These are phyloP conservation scores for Chrysopogon serrulatus DNA, from an alignment of 176 grass and related monocot genomes.

Conservation along the genomic window DNA sequence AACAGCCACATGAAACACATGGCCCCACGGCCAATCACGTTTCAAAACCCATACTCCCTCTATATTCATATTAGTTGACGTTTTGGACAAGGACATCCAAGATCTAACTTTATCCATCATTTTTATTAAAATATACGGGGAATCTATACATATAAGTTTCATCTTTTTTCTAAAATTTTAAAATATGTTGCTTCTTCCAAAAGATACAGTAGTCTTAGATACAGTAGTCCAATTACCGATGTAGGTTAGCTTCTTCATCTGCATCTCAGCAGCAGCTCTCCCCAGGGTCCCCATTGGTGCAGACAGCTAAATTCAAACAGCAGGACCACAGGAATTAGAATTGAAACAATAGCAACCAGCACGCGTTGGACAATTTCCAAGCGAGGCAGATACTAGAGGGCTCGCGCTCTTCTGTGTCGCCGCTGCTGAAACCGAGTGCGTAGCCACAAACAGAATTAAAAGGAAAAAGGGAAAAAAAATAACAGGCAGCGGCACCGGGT, in stretches of 20 bases:
- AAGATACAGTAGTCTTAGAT: too few relatives aligned
- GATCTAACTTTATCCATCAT: too few relatives aligned
- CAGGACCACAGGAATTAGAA: not conserved
- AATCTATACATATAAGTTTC: too few relatives aligned
- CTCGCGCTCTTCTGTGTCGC: not conserved
- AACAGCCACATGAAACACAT: not conserved
- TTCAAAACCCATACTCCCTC: not conserved
- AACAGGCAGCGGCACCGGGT: not conserved
- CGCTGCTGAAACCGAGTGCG: not conserved
- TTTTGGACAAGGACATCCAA: too few relatives aligned
- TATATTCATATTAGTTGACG: too few relatives aligned
- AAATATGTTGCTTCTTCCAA: too few relatives aligned
- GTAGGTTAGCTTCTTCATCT: conserved; percentile 86
- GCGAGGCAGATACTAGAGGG: not conserved
- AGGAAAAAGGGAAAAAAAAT: not conserved
- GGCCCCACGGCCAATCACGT: not conserved
- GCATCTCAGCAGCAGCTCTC: conserved; percentile 77
- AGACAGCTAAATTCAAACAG: conserved; percentile 62
- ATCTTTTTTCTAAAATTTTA: too few relatives aligned
- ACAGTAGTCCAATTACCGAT: conserved; percentile 48
- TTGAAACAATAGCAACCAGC: not conserved
- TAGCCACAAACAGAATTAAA: not conserved
- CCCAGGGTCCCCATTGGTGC: conserved; percentile 71
- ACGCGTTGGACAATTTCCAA: not conserved
- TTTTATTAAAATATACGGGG: too few relatives aligned